These are phyloP conservation scores for Russula ochroleuca DNA, from an alignment of 768 basidiomycete genomes.

Conservation along the genomic window DNA sequence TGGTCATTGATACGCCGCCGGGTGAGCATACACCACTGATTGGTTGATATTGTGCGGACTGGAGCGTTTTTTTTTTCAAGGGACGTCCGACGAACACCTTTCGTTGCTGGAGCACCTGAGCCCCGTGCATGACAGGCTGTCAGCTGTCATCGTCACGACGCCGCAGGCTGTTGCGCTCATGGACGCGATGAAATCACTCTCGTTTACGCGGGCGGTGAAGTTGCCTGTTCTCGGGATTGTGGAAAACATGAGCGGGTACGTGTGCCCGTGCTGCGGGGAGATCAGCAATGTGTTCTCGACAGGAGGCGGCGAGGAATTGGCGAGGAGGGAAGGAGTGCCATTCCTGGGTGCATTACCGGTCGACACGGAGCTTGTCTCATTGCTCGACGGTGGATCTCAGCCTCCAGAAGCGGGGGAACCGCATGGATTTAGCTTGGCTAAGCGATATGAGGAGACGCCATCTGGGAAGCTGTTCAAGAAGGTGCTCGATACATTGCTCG, in stretches of 20 bases:
- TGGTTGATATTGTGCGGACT: background rate
- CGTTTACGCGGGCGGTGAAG: conserved; percentile 84
- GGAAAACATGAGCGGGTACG: conserved; percentile 99
- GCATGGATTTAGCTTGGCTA: conserved; percentile 49
- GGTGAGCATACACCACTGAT: conserved; percentile 48
- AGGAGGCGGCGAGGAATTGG: conserved; percentile 89
- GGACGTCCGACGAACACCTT: conserved; percentile 97
- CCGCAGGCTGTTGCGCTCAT: conserved; percentile 95
- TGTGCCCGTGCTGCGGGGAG: conserved; percentile 95
- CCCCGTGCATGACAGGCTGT: conserved; percentile 71
- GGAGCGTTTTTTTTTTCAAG: conserved; percentile 41
- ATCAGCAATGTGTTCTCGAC: conserved; percentile 92
- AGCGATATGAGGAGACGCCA: conserved; percentile 60
- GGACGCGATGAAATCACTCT: conserved; percentile 94
- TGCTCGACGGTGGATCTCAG: conserved; percentile 64
- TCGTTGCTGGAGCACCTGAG: conserved; percentile 92
- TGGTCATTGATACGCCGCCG: conserved; percentile 95
- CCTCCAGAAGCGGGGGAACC: conserved; percentile 28
- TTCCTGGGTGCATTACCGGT: conserved; percentile 91
- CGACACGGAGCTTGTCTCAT: conserved; percentile 82
- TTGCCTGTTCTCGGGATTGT: conserved; percentile 88
- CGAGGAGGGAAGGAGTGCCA: conserved; percentile 59
- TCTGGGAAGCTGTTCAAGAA: conserved; percentile 34
- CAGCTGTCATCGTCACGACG: conserved; percentile 90
- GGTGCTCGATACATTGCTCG: too few species aligned